Percentiles rank a stretch among this genome's conserved stretches.
Conservation (phyloP, 768 basidiomycete genomes). For the Russula ochroleuca region DNA sequence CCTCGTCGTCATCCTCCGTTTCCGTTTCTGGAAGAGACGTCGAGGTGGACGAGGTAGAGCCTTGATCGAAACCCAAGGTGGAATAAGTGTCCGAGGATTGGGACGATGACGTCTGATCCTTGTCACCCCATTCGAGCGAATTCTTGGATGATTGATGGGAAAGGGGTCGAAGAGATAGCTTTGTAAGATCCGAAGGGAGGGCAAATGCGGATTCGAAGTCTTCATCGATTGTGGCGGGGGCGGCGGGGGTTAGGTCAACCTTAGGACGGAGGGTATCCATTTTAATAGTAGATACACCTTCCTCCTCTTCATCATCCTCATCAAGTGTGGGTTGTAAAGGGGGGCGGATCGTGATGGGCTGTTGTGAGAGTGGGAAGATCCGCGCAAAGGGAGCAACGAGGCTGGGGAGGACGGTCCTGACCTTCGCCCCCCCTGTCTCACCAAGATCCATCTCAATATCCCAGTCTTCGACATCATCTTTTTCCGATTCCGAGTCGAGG, state of each 20-base stretch:
- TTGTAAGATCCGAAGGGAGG: slow-evolving; percentile 74
- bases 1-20: slow-evolving; percentile 55
- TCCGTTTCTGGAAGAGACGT: slow-evolving; percentile 67
- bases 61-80: slow-evolving; percentile 68
- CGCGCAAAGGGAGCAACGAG: slow-evolving; percentile 41
- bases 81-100: slow-evolving; percentile 88
- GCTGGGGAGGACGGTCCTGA: slow-evolving; percentile 38
- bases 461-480: slow-evolving; percentile 73
- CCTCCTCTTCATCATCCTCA: slow-evolving; percentile 66
- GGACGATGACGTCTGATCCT: slow-evolving; percentile 74
- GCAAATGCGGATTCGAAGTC: slow-evolving; percentile 83
- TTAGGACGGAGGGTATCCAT: slow-evolving; percentile 45
- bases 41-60: slow-evolving; percentile 67
- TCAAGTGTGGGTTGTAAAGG: slow-evolving; percentile 47
- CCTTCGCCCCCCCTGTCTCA: slow-evolving; percentile 50
- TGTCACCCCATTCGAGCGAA: slow-evolving; percentile 83
- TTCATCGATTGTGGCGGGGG: slow-evolving; percentile 44
- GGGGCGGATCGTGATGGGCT: slow-evolving; percentile 62
- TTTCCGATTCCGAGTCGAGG: slow-evolving; percentile 55
- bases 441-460: slow-evolving; percentile 71
- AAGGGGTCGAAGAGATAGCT: slow-evolving; percentile 74
- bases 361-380: slow-evolving; percentile 36
- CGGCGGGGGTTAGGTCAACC: slow-evolving; percentile 32
- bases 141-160: slow-evolving; percentile 78
- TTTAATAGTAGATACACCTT: slow-evolving; percentile 83